Percentiles rank a stretch among this genome's conserved stretches.
These are phyloP conservation scores for Butyriboletus loyo DNA, from an alignment of 768 basidiomycete species.

Conservation along the genomic window DNA sequence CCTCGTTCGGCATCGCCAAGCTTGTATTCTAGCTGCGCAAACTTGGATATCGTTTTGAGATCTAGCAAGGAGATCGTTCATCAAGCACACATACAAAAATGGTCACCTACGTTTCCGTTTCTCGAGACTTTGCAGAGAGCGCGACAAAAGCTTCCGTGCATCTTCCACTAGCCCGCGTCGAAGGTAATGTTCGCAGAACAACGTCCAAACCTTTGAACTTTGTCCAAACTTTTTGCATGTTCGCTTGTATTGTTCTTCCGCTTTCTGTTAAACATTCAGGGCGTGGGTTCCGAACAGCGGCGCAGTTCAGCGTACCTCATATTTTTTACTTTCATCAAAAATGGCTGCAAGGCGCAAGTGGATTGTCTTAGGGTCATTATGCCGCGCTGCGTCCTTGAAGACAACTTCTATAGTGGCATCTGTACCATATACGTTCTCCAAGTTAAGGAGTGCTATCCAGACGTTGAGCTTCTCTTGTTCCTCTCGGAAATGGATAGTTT, in stretches of 20 bases:
- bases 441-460: slow-evolving; percentile 93
- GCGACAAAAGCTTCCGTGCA: slow-evolving; percentile 81
- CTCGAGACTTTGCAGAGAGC: slow-evolving; percentile 86
- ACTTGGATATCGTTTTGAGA: slow-evolving; percentile 91
- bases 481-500: slow-evolving; percentile 91
- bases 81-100: neutral
- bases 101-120: slow-evolving; percentile 82
- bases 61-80: slow-evolving; percentile 46
- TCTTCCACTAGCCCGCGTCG: slow-evolving; percentile 70
- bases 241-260: slow-evolving; percentile 87
- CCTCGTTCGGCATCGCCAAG: slow-evolving; percentile 92
- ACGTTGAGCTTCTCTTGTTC: slow-evolving; percentile 95
- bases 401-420: slow-evolving; percentile 72
- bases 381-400: slow-evolving; percentile 86
- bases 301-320: slow-evolving; percentile 50
- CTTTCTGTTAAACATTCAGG: slow-evolving; percentile 54
- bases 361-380: slow-evolving; percentile 91
- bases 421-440: slow-evolving; percentile 92
- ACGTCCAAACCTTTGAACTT: slow-evolving; percentile 92
- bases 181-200: slow-evolving; percentile 81
- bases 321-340: slow-evolving; percentile 78
- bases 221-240: slow-evolving; percentile 93
- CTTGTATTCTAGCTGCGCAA: slow-evolving; percentile 94
- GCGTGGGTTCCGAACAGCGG: neutral
- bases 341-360: slow-evolving; percentile 83